A percentile compares a stretch with the other conserved stretches of the same genome.
Conservation (phyloP, 2,329 filamentous ascomycete genomes). For the Sporothrix euskadiensis region DNA sequence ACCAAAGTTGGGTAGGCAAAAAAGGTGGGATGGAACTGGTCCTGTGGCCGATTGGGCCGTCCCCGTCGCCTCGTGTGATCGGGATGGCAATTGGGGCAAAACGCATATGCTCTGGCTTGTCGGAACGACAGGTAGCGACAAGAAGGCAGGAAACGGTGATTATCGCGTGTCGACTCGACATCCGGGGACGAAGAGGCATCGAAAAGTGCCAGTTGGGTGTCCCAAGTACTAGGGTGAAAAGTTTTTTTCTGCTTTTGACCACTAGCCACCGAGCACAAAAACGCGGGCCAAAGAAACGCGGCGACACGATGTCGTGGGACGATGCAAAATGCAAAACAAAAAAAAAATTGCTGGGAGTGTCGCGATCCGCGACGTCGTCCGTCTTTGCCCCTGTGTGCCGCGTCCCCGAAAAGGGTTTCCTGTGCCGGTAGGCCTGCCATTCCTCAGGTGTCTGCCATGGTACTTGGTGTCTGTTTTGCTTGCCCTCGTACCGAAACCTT, state of each 20-base stretch:
- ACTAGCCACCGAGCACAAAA: neutral
- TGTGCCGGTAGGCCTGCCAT: neutral
- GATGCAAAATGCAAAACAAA: neutral
- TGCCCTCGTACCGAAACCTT: neutral
- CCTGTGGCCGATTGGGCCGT: neutral
- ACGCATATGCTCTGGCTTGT: neutral
- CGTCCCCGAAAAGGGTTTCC: too few relatives aligned
- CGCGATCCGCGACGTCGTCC: neutral
- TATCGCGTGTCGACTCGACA: slow-evolving; percentile 2
- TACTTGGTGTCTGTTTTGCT: neutral
- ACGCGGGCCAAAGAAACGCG: slow-evolving; percentile 4
- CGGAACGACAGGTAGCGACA: neutral
- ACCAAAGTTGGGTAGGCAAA: neutral
- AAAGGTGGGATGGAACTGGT: neutral
- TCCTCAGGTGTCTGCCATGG: neutral
- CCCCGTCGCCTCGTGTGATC: neutral
- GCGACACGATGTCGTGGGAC: neutral
- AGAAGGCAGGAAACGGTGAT: neutral
- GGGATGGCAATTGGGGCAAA: neutral
- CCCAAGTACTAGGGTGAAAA: neutral
- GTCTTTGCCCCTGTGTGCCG: neutral
- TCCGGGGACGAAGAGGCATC: neutral
- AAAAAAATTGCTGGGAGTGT: neutral
- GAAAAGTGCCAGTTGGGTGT: neutral
- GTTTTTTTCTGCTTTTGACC: neutral